Evolutionary conservation across 257 asterid species (phyloP).

Genomic region (Jacaranda mimosifolia): DNA sequence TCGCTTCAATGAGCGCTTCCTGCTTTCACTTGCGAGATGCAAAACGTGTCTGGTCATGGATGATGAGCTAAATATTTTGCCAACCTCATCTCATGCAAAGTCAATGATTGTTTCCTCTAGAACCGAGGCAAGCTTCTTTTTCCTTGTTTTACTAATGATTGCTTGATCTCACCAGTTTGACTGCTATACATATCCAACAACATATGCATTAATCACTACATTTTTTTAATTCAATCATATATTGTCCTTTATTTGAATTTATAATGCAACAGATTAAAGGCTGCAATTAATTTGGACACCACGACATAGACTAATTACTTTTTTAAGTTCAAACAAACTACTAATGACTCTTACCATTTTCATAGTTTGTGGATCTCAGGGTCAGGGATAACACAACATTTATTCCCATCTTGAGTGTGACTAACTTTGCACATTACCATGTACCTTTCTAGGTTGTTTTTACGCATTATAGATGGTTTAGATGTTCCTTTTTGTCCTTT

Average conservation of each 20-base stretch:
- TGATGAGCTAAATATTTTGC: conserved; percentile 64
- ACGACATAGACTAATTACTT: background rate
- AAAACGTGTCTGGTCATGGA: conserved; percentile 68
- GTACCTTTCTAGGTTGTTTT: background rate
- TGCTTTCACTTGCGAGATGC: conserved; percentile 67
- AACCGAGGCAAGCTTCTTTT: conserved; percentile 46
- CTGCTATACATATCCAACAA: too few species aligned
- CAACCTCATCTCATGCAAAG: conserved; percentile 68
- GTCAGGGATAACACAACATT: background rate
- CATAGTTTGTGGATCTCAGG: background rate
- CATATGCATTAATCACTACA: too few species aligned
- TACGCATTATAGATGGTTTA: background rate
- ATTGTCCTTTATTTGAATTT: too few species aligned
- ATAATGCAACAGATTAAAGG: background rate
- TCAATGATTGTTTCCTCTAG: conserved; percentile 50
- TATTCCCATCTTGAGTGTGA: background rate
- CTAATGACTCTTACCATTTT: background rate
- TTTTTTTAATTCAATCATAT: background rate
- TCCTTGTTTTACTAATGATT: background rate
- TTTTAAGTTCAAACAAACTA: background rate
- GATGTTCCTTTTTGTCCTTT: background rate
- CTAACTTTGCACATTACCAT: background rate
- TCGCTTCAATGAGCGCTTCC: conserved; percentile 69
- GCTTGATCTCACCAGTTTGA: background rate
- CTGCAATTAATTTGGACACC: background rate